phyloP scores from a whole-genome alignment of 768 basidiomycete species.

The Amanita rimosa region DNA sequence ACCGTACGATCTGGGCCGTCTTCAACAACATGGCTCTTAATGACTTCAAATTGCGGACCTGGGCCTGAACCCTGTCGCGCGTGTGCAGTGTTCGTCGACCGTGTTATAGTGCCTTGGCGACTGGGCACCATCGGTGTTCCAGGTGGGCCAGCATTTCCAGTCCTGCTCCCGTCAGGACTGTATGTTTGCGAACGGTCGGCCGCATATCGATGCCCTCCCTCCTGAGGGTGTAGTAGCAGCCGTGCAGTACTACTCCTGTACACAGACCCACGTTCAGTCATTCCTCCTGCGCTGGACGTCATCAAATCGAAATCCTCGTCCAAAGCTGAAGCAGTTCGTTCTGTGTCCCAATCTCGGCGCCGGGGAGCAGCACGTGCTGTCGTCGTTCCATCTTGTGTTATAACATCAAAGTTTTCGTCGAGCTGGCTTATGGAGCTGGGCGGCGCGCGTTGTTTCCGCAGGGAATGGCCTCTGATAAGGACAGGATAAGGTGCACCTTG shows the following conservation, averaged over 20 bases:
- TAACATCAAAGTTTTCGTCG: conserved; percentile 2
- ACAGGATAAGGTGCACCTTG: conserved; percentile 3
- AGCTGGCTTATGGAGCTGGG: not conserved
- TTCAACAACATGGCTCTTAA: conserved; percentile 30
- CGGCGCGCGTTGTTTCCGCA: not conserved
- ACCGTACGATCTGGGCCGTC: conserved; percentile 40
- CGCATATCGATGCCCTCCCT: not conserved
- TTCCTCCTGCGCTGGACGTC: conserved; percentile 12
- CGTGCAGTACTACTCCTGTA: not conserved
- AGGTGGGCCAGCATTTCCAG: not conserved
- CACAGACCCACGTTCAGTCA: conserved; percentile 3
- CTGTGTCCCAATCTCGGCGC: conserved; percentile 6
- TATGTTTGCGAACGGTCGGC: not conserved
- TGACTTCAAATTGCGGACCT: conserved; percentile 31
- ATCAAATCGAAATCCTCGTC: conserved; percentile 29
- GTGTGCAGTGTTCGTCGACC: not conserved
- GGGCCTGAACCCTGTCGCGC: conserved; percentile 14
- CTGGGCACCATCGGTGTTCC: not conserved
- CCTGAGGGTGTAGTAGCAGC: conserved; percentile 3
- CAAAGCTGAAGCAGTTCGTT: conserved; percentile 18
- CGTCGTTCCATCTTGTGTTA: not conserved
- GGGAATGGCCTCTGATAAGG: conserved; percentile 4
- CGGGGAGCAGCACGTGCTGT: not conserved
- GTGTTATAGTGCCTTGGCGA: conserved; percentile 5
- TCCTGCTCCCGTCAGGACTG: not conserved